Percentiles rank a stretch among this genome's conserved stretches.
Conservation (phyloP, 2,329 filamentous ascomycete genomes). For the Dactylella cylindrospora region DNA sequence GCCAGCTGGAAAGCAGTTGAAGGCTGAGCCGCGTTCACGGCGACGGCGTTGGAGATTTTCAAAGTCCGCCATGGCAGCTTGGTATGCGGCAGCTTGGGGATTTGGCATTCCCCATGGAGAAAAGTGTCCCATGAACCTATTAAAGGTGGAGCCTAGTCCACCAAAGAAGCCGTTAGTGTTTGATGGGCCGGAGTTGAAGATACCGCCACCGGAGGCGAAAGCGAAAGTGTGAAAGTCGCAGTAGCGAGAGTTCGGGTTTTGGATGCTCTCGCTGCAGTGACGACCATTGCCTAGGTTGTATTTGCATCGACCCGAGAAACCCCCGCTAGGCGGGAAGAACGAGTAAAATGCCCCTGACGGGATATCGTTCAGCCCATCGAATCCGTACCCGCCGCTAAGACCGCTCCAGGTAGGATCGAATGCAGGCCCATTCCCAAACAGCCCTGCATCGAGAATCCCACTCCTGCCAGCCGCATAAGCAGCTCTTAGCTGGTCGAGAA, state of each 20-base stretch:
- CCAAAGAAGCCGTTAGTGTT: too few species aligned
- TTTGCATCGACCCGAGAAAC: conserved; percentile 9
- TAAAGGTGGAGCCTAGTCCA: too few species aligned
- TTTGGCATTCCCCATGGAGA: neutral
- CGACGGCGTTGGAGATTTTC: neutral
- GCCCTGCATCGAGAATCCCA: neutral
- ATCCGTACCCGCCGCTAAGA: neutral
- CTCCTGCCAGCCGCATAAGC: neutral
- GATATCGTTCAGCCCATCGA: neutral
- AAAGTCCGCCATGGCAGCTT: conserved; percentile 8
- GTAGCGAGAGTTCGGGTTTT: conserved; percentile 3
- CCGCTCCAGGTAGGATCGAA: neutral
- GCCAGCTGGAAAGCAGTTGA: too few species aligned
- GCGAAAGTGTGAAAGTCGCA: conserved; percentile 19
- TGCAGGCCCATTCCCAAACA: neutral
- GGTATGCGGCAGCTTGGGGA: conserved; percentile 15
- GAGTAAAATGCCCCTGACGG: neutral
- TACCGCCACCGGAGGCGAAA: neutral
- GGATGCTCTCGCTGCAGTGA: conserved; percentile 11
- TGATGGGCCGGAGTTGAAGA: neutral
- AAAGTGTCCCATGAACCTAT: too few species aligned
- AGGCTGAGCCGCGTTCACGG: too few species aligned
- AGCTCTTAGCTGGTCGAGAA: conserved; percentile 18
- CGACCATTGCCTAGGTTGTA: conserved; percentile 3
- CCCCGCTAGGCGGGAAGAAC: neutral